Conservation (phyloP, 257 asterid genomes). For the Apocynum venetum region DNA sequence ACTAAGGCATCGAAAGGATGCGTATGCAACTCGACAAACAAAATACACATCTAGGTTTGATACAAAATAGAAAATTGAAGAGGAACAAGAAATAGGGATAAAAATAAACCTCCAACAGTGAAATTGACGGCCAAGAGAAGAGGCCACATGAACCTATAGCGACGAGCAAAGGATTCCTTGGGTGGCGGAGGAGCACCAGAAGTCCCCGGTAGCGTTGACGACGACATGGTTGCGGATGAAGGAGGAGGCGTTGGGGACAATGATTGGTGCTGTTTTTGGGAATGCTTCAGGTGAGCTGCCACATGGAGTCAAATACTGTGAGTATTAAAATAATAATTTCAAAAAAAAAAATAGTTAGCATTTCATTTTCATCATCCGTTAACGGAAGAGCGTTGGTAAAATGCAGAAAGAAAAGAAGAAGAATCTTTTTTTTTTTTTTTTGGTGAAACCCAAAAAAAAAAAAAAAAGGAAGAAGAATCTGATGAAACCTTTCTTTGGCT, state of each 20-base stretch:
- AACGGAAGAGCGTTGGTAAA: constrained; percentile 4
- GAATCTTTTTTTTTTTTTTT: no score
- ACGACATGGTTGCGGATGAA: constrained; percentile 29
- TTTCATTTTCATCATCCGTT: not conserved
- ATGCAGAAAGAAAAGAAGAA: not conserved
- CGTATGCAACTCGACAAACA: not conserved
- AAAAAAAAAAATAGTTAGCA: not conserved
- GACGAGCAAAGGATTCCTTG: constrained; percentile 59
- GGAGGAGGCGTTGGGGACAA: constrained; percentile 23
- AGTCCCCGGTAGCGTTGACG: constrained; percentile 33
- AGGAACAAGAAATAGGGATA: not conserved
- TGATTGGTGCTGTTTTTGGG: constrained; percentile 20
- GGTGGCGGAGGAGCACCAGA: constrained; percentile 24
- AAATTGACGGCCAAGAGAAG: constrained; percentile 68
- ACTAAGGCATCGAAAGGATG: not conserved
- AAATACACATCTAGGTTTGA: not conserved
- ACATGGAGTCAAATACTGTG: not conserved
- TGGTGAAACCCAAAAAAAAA: not conserved
- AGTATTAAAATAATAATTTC: not conserved
- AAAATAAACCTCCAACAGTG: constrained; percentile 58
- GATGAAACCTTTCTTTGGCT: constrained; percentile 62
- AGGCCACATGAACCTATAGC: constrained; percentile 67
- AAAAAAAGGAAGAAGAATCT: not conserved
- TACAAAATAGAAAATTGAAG: not conserved
- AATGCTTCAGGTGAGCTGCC: constrained; percentile 59